Conservation (phyloP, 2,329 filamentous ascomycete species). For the Pseudonectria buxi region DNA sequence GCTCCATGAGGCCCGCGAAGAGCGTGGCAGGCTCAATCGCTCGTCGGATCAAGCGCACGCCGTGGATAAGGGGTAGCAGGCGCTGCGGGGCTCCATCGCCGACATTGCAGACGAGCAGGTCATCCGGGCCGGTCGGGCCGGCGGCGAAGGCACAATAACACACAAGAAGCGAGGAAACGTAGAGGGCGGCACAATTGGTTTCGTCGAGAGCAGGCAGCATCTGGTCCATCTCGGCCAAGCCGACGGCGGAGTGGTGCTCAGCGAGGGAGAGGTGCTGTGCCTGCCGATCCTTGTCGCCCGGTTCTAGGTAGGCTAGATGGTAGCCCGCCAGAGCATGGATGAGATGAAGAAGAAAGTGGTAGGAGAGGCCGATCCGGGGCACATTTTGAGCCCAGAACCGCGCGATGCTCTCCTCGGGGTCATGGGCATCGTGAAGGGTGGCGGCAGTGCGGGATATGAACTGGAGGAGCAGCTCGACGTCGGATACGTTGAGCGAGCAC, state of each 20-base stretch:
- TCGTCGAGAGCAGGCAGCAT: slow-evolving; percentile 17
- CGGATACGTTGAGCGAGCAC: slow-evolving; percentile 19
- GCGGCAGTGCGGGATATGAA: slow-evolving; percentile 19
- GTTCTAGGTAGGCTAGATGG: slow-evolving; percentile 18
- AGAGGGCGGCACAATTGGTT: slow-evolving; percentile 24
- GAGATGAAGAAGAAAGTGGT: slow-evolving; percentile 25
- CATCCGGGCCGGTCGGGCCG: slow-evolving; percentile 20
- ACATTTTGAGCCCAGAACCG: slow-evolving; percentile 24
- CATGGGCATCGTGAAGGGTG: slow-evolving; percentile 15
- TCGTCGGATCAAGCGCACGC: slow-evolving; percentile 18
- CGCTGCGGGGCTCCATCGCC: slow-evolving; percentile 15
- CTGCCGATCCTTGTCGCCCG: slow-evolving; percentile 12
- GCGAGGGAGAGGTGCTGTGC: slow-evolving; percentile 14
- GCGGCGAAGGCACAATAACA: slow-evolving; percentile 26
- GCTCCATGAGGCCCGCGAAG: slow-evolving; percentile 21
- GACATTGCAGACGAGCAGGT: slow-evolving; percentile 22
- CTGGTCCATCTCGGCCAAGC: slow-evolving; percentile 20
- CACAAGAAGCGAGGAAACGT: slow-evolving; percentile 21
- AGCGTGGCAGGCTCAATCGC: slow-evolving; percentile 21
- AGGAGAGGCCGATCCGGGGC: slow-evolving; percentile 20
- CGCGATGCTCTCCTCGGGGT: slow-evolving; percentile 12
- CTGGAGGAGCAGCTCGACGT: slow-evolving; percentile 25
- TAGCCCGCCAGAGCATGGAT: slow-evolving; percentile 21
- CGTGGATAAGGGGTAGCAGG: slow-evolving; percentile 21
- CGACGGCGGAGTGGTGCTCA: slow-evolving; percentile 18